Evolutionary conservation across 2,329 filamentous ascomycete genomes (phyloP).

Genomic region (Xylaria sp.): DNA sequence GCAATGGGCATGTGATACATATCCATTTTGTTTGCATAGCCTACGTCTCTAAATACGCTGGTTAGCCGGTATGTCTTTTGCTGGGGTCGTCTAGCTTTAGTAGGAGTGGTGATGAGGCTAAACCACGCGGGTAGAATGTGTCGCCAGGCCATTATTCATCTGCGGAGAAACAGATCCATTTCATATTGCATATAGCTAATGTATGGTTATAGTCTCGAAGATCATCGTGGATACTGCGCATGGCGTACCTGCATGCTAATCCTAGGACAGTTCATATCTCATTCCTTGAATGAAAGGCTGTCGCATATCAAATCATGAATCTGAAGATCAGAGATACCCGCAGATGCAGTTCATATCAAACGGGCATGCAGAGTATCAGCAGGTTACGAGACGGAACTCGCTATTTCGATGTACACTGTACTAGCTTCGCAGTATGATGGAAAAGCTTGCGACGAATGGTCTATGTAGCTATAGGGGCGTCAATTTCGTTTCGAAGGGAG

Average conservation of each 20-base stretch:
- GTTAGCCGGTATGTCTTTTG: background rate
- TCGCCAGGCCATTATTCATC: background rate
- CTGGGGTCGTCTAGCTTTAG: background rate
- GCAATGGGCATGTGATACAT: background rate
- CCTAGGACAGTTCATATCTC: constrained; percentile 15
- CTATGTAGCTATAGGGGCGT: constrained; percentile 6
- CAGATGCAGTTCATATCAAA: constrained; percentile 15
- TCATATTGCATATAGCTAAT: background rate
- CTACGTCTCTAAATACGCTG: background rate
- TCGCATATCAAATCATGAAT: constrained; percentile 25
- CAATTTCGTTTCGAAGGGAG: constrained; percentile 1
- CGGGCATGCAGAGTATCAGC: background rate
- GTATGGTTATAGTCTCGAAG: background rate
- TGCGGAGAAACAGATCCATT: background rate
- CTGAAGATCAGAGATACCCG: constrained; percentile 16
- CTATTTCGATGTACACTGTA: constrained; percentile 16
- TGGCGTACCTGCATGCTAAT: constrained; percentile 27
- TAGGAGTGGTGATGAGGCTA: constrained; percentile 3
- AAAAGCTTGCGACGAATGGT: constrained; percentile 1
- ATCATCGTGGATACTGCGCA: constrained; percentile 16
- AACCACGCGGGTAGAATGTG: background rate
- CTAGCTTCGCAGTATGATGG: constrained; percentile 3
- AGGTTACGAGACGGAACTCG: background rate
- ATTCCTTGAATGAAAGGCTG: constrained; percentile 12
- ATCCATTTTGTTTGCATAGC: background rate